phyloP scores from a whole-genome alignment of 2,329 filamentous ascomycete genomes.

The Fusarium lyarnte region DNA sequence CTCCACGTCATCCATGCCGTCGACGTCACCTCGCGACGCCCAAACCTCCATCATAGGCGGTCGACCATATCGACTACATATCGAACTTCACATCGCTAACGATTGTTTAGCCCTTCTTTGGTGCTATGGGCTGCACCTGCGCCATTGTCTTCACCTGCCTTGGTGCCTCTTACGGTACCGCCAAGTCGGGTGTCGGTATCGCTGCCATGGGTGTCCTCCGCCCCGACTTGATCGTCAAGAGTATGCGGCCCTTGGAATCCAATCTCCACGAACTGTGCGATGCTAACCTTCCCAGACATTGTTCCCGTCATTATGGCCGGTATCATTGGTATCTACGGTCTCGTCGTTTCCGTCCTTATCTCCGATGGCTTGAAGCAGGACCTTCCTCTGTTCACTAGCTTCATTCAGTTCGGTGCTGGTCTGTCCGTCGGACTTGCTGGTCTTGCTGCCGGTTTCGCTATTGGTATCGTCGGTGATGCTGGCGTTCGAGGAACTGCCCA shows the following conservation, averaged over 20 bases:
- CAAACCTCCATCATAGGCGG: constrained; percentile 29
- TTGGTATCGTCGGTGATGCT: constrained; percentile 88
- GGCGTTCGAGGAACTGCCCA: constrained; percentile 89
- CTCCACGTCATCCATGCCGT: constrained; percentile 42
- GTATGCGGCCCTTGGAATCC: constrained; percentile 64
- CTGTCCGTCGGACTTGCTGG: constrained; percentile 83
- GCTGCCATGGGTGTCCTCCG: constrained; percentile 97
- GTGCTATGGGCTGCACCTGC: constrained; percentile 96
- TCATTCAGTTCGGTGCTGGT: constrained; percentile 87
- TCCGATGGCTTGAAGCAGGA: constrained; percentile 80
- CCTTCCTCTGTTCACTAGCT: constrained; percentile 80
- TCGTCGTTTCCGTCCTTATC: constrained; percentile 88
- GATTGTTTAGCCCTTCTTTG: constrained; percentile 80
- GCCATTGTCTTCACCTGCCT: constrained; percentile 97
- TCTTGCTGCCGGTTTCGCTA: constrained; percentile 86
- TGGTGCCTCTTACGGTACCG: constrained; percentile 97
- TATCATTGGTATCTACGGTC: constrained; percentile 99
- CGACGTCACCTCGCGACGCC: constrained; percentile 44
- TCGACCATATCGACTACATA: constrained; percentile 23
- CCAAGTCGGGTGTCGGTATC: constrained; percentile 99
- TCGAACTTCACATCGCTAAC: constrained; percentile 47
- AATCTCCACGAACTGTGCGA: neutral
- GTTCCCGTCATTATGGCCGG: constrained; percentile 99
- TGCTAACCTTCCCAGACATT: constrained; percentile 73
- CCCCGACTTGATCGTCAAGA: constrained; percentile 99